Conservation (phyloP, 2,329 filamentous ascomycete species). For the Colletotrichum liriopes region DNA sequence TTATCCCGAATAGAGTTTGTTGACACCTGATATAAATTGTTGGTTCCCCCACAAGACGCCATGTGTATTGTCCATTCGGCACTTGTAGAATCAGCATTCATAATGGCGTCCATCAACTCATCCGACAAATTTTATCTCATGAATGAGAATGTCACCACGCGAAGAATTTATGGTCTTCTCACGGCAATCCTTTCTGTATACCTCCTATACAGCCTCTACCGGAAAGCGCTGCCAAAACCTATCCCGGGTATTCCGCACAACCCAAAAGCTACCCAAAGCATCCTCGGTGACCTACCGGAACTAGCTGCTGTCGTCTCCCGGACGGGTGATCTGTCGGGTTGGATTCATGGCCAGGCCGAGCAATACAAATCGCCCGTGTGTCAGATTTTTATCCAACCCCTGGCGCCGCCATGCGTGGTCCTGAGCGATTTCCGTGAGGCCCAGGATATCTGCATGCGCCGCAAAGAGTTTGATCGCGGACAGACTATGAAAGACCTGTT, state of each 20-base stretch:
- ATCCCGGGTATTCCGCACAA: conserved; percentile 33
- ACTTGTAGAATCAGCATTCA: no score
- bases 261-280: background rate
- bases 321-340: conserved; percentile 17
- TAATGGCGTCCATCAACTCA: no score
- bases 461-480: conserved; percentile 54
- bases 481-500: conserved; percentile 16
- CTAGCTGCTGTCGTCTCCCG: conserved; percentile 3
- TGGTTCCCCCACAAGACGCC: no score
- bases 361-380: conserved; percentile 47
- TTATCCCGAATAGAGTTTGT: no score
- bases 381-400: conserved; percentile 54
- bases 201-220: no score
- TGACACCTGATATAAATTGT: no score
- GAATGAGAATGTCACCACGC: no score
- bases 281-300: conserved; percentile 23
- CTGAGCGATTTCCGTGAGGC: conserved; percentile 53
- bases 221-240: conserved; percentile 24
- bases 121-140: no score
- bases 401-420: conserved; percentile 50
- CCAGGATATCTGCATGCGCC: conserved; percentile 53
- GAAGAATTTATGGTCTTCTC: no score
- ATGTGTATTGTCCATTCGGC: no score
- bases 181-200: no score
- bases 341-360: conserved; percentile 47